These are phyloP conservation scores for Schizophyllum amplum DNA, from an alignment of 1,284 basidiomycete species.

Conservation along the genomic window DNA sequence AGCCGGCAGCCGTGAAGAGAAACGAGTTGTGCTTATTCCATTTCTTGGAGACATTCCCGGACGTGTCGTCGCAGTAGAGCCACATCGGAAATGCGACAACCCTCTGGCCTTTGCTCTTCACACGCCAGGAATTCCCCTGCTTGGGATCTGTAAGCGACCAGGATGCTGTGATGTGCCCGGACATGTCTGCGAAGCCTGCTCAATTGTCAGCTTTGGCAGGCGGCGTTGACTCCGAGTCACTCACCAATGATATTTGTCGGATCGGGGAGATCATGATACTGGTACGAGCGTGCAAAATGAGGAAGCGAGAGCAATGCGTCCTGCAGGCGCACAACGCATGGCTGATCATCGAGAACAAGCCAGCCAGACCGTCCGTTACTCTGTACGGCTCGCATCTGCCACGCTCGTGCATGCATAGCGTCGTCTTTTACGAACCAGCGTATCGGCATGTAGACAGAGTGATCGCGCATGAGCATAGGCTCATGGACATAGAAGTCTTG, in stretches of 20 bases:
- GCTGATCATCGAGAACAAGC: slow-evolving; percentile 10
- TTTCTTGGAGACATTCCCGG: slow-evolving; percentile 34
- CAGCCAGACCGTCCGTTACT: slow-evolving; percentile 5
- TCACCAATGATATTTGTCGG: slow-evolving; percentile 1
- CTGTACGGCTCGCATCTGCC: slow-evolving; percentile 4
- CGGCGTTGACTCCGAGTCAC: background rate
- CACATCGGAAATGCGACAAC: slow-evolving; percentile 25
- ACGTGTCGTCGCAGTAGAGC: slow-evolving; percentile 37
- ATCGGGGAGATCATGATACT: slow-evolving; percentile 5
- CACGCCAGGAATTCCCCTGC: slow-evolving; percentile 16
- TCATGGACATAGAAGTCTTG: slow-evolving; percentile 24
- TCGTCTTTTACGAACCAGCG: slow-evolving; percentile 22
- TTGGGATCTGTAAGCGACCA: slow-evolving; percentile 12
- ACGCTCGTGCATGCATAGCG: slow-evolving; percentile 10
- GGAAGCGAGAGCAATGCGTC: slow-evolving; percentile 9
- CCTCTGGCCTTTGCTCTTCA: slow-evolving; percentile 14
- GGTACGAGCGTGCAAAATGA: slow-evolving; percentile 3
- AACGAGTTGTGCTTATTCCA: slow-evolving; percentile 38
- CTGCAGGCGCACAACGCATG: slow-evolving; percentile 6
- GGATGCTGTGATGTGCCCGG: background rate
- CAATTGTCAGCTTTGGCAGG: background rate
- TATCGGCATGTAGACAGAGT: slow-evolving; percentile 17
- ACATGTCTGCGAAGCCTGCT: background rate
- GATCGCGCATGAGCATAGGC: slow-evolving; percentile 17
- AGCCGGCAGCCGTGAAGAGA: slow-evolving; percentile 23